Percentiles rank a stretch among this genome's conserved stretches.
These are phyloP conservation scores for Fusarium lyarnte DNA, from an alignment of 2,329 filamentous ascomycete species.

Conservation along the genomic window DNA sequence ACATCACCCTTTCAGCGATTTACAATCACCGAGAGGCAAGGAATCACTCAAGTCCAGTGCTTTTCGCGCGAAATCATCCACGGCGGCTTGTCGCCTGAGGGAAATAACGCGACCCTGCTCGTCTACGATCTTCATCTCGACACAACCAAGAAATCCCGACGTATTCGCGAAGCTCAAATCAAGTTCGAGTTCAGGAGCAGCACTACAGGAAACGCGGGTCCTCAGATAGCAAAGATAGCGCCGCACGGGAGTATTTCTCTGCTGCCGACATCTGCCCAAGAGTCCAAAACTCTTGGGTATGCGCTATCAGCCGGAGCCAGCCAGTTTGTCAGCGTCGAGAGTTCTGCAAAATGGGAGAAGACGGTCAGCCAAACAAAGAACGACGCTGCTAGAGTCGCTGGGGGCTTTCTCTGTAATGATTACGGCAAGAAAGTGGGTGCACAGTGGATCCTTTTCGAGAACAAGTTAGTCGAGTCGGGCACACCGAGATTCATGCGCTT, in stretches of 20 bases:
- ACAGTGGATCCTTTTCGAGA: constrained; percentile 29
- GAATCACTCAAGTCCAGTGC: neutral
- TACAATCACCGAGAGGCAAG: constrained; percentile 1
- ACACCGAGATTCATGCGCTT: constrained; percentile 1
- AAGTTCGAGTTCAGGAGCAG: constrained; percentile 12
- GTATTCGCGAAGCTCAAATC: neutral
- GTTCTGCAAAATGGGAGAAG: neutral
- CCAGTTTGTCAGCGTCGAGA: neutral
- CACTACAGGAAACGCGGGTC: neutral
- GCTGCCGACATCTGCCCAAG: neutral
- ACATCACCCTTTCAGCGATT: constrained; percentile 33
- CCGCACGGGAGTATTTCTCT: neutral
- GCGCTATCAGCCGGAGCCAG: neutral
- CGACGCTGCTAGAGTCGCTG: neutral
- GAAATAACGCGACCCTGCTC: constrained; percentile 1
- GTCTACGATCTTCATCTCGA: constrained; percentile 3
- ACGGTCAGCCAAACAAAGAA: neutral
- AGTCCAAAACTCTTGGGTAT: neutral
- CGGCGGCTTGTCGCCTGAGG: neutral
- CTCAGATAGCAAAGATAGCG: neutral
- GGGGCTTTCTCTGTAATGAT: constrained; percentile 25
- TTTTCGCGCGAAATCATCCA: constrained; percentile 12
- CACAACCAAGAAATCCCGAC: neutral
- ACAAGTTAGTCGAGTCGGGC: neutral
- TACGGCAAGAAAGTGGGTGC: constrained; percentile 34